Base-by-base conservation (phyloP, 2,329 filamentous ascomycete species). In the Cylindrodendrum hubeiense region DNA sequence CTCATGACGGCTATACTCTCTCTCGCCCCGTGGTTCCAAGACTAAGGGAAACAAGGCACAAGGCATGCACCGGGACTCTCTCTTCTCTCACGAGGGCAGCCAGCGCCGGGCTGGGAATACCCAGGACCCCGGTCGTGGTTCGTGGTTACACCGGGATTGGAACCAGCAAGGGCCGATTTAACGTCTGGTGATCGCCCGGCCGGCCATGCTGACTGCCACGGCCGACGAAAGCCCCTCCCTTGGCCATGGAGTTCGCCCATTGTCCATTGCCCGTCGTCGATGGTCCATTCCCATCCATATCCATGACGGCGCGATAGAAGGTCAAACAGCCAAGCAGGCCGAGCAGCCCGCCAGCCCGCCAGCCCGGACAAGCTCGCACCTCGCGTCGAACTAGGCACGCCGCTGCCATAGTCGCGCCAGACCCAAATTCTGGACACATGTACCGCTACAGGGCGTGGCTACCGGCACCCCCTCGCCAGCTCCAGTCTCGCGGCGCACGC, bases 61-160 rank as follows among this genome's bases (percentile, higher is more conserved):
- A n/a, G n/a, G n/a, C 34, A n/a, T 15, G 15, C 37, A n/a, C 15
- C n/a, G n/a, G 37, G 8, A 8, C 15, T n/a, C 5, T 39, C 37
- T 37, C 37, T 8, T n/a, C 5, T 39, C 37, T 37, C 37, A 67
- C 53, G 58, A 64, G 63, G 55, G 41, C 52, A 51, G 59, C 49
- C 57, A 65, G 44, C 41, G 50, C 53, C 65, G 63, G 39, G 65
- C 60, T 70, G 68, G 64, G 67, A 39, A 44, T 64, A 52, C 60
- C 62, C 67, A 70, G 65, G 65, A 47, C 55, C 52, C 67, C 53
- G 60, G 59, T 67, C 64, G 69, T 73, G 52, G 70, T 60, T 56
- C 57, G 64, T 60, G 60, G 63, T 71, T 64, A 60, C 65, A 58
- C 60, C 63, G 21, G 50, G 24, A 72, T 71, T 70, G 71, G 70